Conservation (phyloP, 305 asterid species). For the Fraxinus angustifolia region DNA sequence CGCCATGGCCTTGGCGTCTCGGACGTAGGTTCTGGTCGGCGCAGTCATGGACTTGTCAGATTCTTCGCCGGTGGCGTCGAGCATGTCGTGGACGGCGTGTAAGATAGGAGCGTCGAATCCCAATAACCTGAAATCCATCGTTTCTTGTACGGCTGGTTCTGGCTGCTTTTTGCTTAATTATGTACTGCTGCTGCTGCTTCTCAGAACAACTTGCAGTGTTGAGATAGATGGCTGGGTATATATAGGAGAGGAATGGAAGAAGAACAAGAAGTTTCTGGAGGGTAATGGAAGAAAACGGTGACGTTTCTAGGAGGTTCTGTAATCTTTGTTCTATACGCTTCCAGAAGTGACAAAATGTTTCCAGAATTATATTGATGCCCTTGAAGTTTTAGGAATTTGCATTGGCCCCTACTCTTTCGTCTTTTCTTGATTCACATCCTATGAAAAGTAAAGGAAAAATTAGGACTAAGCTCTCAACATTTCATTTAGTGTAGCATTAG, state of each 20-base stretch:
- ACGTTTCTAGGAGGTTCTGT: not conserved
- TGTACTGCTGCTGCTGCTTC: not conserved
- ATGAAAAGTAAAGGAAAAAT: not conserved
- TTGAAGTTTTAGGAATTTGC: not conserved
- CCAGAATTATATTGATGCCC: not conserved
- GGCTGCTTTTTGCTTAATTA: not conserved
- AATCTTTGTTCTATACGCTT: not conserved
- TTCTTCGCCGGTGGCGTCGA: constrained; percentile 25
- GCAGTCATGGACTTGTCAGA: constrained; percentile 14
- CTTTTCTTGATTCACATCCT: not conserved
- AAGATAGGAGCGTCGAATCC: not conserved
- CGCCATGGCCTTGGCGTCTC: constrained; percentile 30
- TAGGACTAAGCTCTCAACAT: not conserved
- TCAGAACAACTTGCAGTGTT: not conserved
- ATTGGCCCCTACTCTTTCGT: not conserved
- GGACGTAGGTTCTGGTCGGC: constrained; percentile 27
- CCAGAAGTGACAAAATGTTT: not conserved
- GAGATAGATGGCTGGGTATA: not conserved
- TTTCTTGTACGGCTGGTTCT: not conserved
- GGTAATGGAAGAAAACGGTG: not conserved
- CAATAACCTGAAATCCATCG: constrained; percentile 5
- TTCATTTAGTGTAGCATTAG: not conserved
- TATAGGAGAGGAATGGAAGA: not conserved
- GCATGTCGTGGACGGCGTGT: constrained; percentile 24
- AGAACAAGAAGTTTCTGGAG: constrained; percentile 6